phyloP scores from a whole-genome alignment of 2,329 filamentous ascomycete species.

The Colletotrichum sp. region DNA sequence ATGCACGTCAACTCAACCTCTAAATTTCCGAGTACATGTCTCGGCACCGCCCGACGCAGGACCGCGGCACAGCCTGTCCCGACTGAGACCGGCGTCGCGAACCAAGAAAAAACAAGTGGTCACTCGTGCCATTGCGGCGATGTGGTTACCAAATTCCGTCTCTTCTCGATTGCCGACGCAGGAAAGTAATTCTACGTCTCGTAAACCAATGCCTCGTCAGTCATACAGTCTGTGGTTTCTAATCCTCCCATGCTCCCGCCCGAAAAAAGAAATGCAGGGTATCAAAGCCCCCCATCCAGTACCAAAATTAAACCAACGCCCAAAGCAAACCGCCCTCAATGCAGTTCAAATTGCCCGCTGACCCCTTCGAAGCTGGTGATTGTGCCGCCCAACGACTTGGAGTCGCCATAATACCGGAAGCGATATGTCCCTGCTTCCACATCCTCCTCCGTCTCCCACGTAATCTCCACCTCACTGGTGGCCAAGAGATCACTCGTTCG shows the following conservation, averaged over 20 bases:
- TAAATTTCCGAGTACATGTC: background rate
- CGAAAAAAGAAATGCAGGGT: background rate
- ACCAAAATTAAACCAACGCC: background rate
- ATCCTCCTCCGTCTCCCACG: constrained; percentile 77
- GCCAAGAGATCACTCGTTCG: constrained; percentile 73
- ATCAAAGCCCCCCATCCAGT: background rate
- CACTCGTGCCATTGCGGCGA: background rate
- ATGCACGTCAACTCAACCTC: background rate
- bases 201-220: background rate
- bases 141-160: background rate
- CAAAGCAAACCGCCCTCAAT: background rate
- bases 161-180: background rate
- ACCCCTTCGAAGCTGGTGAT: constrained; percentile 74
- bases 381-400: constrained; percentile 67
- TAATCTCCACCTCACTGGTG: constrained; percentile 76
- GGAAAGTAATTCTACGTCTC: background rate
- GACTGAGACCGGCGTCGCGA: background rate
- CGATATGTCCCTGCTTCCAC: constrained; percentile 71
- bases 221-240: background rate
- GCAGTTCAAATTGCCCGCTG: constrained; percentile 56
- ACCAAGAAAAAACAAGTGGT: background rate
- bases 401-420: constrained; percentile 81
- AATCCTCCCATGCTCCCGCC: background rate
- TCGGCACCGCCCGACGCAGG: background rate
- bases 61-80: background rate